These are phyloP conservation scores for Termitomyces sp. DNA, from an alignment of 768 basidiomycete genomes.

Conservation along the genomic window DNA sequence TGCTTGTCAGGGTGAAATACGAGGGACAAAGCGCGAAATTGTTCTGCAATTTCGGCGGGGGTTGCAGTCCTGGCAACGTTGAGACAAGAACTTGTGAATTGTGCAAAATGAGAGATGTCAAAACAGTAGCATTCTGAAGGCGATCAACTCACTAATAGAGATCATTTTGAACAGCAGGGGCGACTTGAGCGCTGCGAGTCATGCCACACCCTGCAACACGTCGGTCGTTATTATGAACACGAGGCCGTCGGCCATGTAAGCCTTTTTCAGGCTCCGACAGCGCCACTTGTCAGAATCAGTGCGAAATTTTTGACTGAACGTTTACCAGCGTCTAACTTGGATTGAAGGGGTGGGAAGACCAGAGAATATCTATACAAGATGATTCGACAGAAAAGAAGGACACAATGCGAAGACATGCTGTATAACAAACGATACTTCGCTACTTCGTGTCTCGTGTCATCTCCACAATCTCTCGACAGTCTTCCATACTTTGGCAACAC, in stretches of 20 bases:
- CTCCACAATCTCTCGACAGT: neutral
- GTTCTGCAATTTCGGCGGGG: slow-evolving; percentile 69
- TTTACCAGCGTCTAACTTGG: neutral
- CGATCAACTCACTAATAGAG: slow-evolving; percentile 23
- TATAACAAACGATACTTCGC: no score
- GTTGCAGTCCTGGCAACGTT: slow-evolving; percentile 68
- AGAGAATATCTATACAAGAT: neutral
- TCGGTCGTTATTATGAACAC: no score
- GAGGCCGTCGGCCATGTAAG: neutral
- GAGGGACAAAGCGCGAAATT: slow-evolving; percentile 69
- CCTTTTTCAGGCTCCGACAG: neutral
- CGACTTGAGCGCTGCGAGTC: neutral
- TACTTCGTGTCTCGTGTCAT: neutral
- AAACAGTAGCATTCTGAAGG: neutral
- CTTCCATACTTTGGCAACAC: slow-evolving; percentile 33
- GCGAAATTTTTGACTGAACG: no score
- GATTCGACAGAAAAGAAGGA: neutral
- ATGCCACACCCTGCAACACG: neutral
- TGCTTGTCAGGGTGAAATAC: slow-evolving; percentile 88
- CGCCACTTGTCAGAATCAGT: neutral
- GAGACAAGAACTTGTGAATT: slow-evolving; percentile 52
- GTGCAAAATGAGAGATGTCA: neutral
- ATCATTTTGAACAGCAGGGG: slow-evolving; percentile 13
- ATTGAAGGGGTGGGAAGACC: neutral
- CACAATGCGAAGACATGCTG: neutral